phyloP scores from a whole-genome alignment of 2,329 filamentous ascomycete species.

The Pseudogymnoascus sp. region DNA sequence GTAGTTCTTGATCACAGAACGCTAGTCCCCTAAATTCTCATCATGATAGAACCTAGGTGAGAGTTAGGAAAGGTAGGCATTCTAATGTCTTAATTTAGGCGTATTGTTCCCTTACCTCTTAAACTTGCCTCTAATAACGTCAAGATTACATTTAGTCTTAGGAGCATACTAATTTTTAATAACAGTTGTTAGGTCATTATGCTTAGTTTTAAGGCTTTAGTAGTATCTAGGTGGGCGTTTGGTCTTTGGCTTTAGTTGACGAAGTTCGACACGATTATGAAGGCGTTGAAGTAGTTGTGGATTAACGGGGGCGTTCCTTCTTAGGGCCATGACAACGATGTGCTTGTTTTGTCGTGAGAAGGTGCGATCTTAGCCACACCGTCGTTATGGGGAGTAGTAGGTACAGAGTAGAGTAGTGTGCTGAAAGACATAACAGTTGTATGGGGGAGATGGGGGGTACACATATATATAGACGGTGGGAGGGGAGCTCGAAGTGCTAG shows the following conservation, averaged over 20 bases:
- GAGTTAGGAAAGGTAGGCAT: not conserved
- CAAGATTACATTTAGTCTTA: conserved; percentile 24
- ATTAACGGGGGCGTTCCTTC: conserved; percentile 1
- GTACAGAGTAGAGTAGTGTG: not conserved
- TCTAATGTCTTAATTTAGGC: not conserved
- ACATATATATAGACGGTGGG: conserved; percentile 6
- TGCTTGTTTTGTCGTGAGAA: not conserved
- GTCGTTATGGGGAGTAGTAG: not conserved
- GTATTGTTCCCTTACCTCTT: conserved; percentile 18
- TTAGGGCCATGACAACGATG: not conserved
- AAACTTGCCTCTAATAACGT: conserved; percentile 22
- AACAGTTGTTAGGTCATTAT: conserved; percentile 11
- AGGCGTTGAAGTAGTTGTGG: conserved; percentile 10
- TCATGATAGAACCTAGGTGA: conserved; percentile 10
- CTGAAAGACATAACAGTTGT: not conserved
- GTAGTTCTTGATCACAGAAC: conserved; percentile 10
- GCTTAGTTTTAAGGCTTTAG: conserved; percentile 10
- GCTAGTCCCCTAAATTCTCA: conserved; percentile 10
- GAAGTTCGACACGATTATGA: conserved; percentile 12
- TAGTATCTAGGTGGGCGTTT: conserved; percentile 13
- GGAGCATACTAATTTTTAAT: not conserved
- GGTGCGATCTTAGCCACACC: conserved; percentile 1
- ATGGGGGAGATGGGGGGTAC: conserved; percentile 1
- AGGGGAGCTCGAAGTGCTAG: conserved; percentile 6
- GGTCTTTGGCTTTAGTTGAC: conserved; percentile 12